Percentiles rank a stretch among this genome's conserved stretches.
Conservation (phyloP, 768 basidiomycete species). For the Cyathus striatus region DNA sequence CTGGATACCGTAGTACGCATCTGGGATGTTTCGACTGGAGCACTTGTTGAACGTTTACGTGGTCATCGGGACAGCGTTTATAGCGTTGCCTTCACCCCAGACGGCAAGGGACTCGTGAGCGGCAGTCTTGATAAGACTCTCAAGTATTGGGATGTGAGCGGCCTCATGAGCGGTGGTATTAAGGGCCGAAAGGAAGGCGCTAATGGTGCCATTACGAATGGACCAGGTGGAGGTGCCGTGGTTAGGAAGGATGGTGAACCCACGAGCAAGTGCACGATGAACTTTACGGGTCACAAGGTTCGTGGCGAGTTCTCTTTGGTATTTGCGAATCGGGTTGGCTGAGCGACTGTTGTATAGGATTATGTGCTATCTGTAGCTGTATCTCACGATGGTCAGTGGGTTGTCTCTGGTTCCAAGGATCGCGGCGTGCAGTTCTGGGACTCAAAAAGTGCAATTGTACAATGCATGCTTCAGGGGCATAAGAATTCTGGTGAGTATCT, state of each 20-base stretch:
- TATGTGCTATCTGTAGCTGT: slow-evolving; percentile 61
- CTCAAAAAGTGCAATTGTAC: slow-evolving; percentile 66
- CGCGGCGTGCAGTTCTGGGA: slow-evolving; percentile 96
- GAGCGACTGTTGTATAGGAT: slow-evolving; percentile 34
- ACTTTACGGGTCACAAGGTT: slow-evolving; percentile 89
- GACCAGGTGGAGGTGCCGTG: slow-evolving; percentile 7
- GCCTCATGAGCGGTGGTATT: slow-evolving; percentile 45
- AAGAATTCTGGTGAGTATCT: slow-evolving; percentile 50
- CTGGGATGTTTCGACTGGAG: slow-evolving; percentile 65
- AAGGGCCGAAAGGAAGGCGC: slow-evolving; percentile 47
- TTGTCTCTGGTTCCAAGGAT: slow-evolving; percentile 93
- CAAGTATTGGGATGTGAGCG: slow-evolving; percentile 80
- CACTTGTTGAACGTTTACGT: slow-evolving; percentile 60
- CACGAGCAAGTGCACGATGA: slow-evolving; percentile 61
- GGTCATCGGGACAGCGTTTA: slow-evolving; percentile 83
- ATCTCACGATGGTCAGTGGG: slow-evolving; percentile 89
- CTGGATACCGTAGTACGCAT: slow-evolving; percentile 70
- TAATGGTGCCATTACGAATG: slow-evolving; percentile 7
- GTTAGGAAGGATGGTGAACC: slow-evolving; percentile 50
- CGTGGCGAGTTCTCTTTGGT: slow-evolving; percentile 22
- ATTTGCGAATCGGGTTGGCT: neutral
- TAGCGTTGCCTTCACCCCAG: slow-evolving; percentile 87
- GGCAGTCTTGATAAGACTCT: slow-evolving; percentile 84
- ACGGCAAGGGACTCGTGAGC: slow-evolving; percentile 83
- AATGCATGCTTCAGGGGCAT: slow-evolving; percentile 86